Conservation (phyloP, 805 yeast species). For the Yarrowia phangngaensis region DNA sequence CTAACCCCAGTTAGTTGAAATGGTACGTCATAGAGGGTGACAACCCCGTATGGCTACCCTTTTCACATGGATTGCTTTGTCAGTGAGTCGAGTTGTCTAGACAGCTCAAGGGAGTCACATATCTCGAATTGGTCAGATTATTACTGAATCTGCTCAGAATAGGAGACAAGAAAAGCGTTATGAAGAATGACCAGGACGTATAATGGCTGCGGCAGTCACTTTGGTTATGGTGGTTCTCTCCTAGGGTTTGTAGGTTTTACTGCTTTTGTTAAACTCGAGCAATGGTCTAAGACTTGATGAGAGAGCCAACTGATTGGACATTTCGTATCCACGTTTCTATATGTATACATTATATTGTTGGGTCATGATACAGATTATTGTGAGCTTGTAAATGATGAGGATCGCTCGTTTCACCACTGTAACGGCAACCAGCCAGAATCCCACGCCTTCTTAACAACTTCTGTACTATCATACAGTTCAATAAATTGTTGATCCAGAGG, state of each 20-base stretch:
- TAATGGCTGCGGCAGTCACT: too few relatives aligned
- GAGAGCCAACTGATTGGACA: too few relatives aligned
- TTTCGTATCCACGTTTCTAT: background rate
- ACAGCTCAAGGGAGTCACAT: too few relatives aligned
- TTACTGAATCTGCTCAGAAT: too few relatives aligned
- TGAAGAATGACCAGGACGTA: too few relatives aligned
- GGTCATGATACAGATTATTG: background rate
- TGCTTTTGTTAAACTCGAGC: too few relatives aligned
- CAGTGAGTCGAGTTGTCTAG: background rate
- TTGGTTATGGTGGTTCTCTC: too few relatives aligned
- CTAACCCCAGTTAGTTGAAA: too few relatives aligned
- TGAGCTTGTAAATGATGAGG: background rate
- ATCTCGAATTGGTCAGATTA: too few relatives aligned
- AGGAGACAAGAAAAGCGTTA: too few relatives aligned
- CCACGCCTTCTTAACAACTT: constrained; percentile 41
- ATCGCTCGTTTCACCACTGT: background rate
- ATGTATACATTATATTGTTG: background rate
- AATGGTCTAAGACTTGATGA: too few relatives aligned
- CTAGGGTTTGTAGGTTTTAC: too few relatives aligned
- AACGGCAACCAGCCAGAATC: constrained; percentile 19
- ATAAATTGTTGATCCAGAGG: constrained; percentile 95
- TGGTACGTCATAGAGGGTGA: background rate
- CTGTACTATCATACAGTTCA: constrained; percentile 74
- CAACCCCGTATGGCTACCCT: background rate
- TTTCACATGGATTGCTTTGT: background rate